Conservation (phyloP, 1,284 basidiomycete genomes). For the Blastosporella zonata region DNA sequence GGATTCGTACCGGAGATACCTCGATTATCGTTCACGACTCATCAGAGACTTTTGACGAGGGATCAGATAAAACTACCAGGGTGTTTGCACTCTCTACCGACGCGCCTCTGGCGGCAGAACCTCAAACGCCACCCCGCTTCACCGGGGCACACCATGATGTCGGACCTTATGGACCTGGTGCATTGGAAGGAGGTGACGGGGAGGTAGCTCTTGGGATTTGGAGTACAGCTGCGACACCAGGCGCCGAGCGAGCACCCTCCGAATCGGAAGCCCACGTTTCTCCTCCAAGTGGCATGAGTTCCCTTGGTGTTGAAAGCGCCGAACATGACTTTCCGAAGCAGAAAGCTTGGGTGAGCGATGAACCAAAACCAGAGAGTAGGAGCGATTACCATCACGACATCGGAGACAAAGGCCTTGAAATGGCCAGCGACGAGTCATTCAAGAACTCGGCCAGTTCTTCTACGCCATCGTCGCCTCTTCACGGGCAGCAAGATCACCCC, state of each 20-base stretch:
- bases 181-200: constrained; percentile 24
- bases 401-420: neutral
- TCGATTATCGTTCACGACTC: neutral
- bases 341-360: constrained; percentile 27
- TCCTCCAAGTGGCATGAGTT: constrained; percentile 9
- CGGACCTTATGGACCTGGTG: constrained; percentile 21
- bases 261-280: constrained; percentile 18
- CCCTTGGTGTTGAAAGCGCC: neutral
- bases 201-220: constrained; percentile 50
- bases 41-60: neutral
- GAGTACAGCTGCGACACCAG: constrained; percentile 66
- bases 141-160: constrained; percentile 23
- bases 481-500: constrained; percentile 1
- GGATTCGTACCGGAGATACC: constrained; percentile 13
- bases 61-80: too few relatives aligned
- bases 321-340: constrained; percentile 7
- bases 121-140: constrained; percentile 23
- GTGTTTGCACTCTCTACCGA: too few relatives aligned
- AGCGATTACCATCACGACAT: constrained; percentile 5
- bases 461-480: constrained; percentile 27
- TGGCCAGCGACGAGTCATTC: constrained; percentile 11
- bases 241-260: constrained; percentile 29
- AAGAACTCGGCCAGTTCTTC: constrained; percentile 27
- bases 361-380: constrained; percentile 19
- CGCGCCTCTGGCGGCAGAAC: constrained; percentile 8